Conservation (phyloP, 768 basidiomycete genomes). For the Fibroporia radiculosa region DNA sequence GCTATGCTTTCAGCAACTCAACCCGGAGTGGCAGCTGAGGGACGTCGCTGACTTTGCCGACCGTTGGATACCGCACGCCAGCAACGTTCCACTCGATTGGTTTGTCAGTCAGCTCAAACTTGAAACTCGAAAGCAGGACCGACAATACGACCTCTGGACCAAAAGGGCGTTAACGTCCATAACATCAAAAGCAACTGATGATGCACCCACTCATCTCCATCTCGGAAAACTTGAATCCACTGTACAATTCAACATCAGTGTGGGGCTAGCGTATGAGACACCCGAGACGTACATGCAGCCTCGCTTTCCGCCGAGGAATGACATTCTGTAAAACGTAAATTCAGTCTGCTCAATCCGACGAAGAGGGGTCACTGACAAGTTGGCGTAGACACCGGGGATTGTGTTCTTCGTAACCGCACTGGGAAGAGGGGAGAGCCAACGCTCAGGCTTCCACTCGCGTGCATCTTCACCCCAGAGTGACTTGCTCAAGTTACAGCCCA, state of each 20-base stretch:
- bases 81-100: slow-evolving; percentile 24
- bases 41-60: background rate
- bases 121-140: slow-evolving; percentile 19
- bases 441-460: slow-evolving; percentile 33
- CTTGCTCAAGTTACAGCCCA: slow-evolving; percentile 33
- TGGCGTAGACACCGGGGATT: slow-evolving; percentile 17
- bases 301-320: slow-evolving; percentile 16
- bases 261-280: background rate
- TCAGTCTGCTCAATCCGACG: background rate
- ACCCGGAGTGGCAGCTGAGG: slow-evolving; percentile 2
- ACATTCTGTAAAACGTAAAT: slow-evolving; percentile 10
- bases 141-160: slow-evolving; percentile 22
- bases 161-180: background rate
- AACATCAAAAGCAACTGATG: background rate
- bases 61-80: slow-evolving; percentile 21
- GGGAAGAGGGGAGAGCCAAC: slow-evolving; percentile 29
- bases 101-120: slow-evolving; percentile 17
- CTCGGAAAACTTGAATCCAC: slow-evolving; percentile 19
- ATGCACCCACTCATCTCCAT: slow-evolving; percentile 16
- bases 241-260: background rate
- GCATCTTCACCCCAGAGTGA: slow-evolving; percentile 39
- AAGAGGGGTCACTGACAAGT: slow-evolving; percentile 8
- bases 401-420: slow-evolving; percentile 12
- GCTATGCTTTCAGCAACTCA: background rate
- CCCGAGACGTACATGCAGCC: slow-evolving; percentile 18